These are phyloP conservation scores for Arabis hirsuta DNA, from an alignment of 345 rosid species.

Conservation along the genomic window DNA sequence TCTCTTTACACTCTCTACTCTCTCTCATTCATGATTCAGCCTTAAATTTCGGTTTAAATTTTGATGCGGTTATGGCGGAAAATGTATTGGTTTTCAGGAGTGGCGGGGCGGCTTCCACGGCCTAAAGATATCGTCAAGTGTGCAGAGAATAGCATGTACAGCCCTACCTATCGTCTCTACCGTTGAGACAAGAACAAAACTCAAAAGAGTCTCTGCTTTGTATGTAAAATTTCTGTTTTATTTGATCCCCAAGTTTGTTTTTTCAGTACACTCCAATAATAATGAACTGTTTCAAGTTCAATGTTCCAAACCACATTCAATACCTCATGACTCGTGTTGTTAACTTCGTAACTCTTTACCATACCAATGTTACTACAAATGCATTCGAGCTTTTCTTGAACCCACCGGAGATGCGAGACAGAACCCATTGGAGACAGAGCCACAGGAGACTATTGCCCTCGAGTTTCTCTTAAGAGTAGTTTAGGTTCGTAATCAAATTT, in stretches of 20 bases:
- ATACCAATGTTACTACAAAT: no score
- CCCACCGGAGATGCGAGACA: no score
- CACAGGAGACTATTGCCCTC: no score
- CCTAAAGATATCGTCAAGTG: constrained; percentile 75
- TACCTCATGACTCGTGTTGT: not conserved
- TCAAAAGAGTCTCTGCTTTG: not conserved
- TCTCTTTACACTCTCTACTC: not conserved
- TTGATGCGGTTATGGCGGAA: not conserved
- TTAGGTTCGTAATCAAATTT: no score
- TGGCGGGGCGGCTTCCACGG: constrained; percentile 83
- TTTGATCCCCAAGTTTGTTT: constrained; percentile 9
- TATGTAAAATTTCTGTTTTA: constrained; percentile 1
- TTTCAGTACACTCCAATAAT: constrained; percentile 16
- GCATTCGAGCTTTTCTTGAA: no score
- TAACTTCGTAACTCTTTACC: not conserved
- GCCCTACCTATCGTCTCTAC: constrained; percentile 72
- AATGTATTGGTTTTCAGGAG: constrained; percentile 49
- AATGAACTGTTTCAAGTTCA: not conserved
- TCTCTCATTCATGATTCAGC: not conserved
- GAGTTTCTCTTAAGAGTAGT: no score
- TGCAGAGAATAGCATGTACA: constrained; percentile 95
- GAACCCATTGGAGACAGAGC: no score
- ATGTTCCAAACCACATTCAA: not conserved
- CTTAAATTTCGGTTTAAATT: not conserved
- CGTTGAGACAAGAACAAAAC: constrained; percentile 49